phyloP scores from a whole-genome alignment of 345 rosid species.

The Brassica nigra region DNA sequence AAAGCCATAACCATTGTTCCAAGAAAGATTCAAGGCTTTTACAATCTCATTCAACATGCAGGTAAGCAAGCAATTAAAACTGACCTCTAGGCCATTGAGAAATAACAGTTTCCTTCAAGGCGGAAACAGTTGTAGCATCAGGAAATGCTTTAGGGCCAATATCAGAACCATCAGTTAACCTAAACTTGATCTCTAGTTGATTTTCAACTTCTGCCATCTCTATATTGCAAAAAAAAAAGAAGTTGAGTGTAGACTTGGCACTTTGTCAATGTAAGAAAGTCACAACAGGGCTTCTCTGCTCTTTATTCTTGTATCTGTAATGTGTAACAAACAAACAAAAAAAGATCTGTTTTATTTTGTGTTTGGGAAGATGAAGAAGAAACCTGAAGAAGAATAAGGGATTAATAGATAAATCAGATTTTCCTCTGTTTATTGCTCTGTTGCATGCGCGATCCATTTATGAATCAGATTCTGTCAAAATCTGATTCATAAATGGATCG shows the following conservation, averaged over 20 bases:
- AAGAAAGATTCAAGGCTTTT: not conserved
- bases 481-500: constrained; percentile 19
- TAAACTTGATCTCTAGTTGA: constrained; percentile 92
- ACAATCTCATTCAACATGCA: not conserved
- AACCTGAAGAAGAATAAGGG: not conserved
- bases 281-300: constrained; percentile 16
- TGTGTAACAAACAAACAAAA: not conserved
- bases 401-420: not conserved
- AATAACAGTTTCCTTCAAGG: constrained; percentile 87
- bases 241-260: not conserved
- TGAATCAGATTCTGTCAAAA: not conserved
- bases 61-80: constrained; percentile 4
- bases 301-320: constrained; percentile 28
- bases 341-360: not conserved
- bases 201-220: constrained; percentile 82
- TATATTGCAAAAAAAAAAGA: constrained; percentile 19
- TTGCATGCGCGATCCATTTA: too few species aligned
- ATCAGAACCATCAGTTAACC: constrained; percentile 89
- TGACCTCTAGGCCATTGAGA: constrained; percentile 98
- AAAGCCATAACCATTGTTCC: not conserved
- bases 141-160: constrained; percentile 91
- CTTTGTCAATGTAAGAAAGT: constrained; percentile 28
- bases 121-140: constrained; percentile 77
- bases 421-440: too few species aligned
- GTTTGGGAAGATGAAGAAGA: not conserved